These are phyloP conservation scores for Sphagnum tenellum DNA, from an alignment of 225 moss, liverwort and hornwort species.

Conservation along the genomic window DNA sequence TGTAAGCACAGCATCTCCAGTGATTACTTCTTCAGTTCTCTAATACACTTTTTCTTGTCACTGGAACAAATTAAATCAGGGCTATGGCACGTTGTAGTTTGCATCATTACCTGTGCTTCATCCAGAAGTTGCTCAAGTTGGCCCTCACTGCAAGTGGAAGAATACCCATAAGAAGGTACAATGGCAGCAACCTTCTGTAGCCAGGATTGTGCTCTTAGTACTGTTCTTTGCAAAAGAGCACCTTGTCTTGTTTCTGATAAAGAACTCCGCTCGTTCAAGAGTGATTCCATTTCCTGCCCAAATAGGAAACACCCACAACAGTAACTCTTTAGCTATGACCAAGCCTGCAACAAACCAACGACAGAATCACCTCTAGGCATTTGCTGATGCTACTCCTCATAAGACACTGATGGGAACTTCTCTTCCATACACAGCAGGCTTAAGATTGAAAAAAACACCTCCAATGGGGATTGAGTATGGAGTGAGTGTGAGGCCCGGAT, in stretches of 20 bases:
- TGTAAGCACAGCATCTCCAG: too few relatives aligned
- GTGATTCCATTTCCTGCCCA: conserved; percentile 18
- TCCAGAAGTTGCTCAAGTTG: conserved; percentile 61
- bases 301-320: background rate
- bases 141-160: conserved; percentile 52
- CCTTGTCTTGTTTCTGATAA: conserved; percentile 14
- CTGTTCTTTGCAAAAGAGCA: conserved; percentile 24
- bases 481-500: conserved; percentile 31
- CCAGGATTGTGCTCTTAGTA: conserved; percentile 47
- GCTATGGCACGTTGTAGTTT: background rate
- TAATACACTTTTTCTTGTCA: too few relatives aligned
- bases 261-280: conserved; percentile 24
- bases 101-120: conserved; percentile 53
- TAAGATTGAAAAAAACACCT: conserved; percentile 28
- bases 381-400: too few relatives aligned
- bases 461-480: conserved; percentile 34
- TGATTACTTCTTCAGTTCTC: too few relatives aligned
- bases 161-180: conserved; percentile 61
- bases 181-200: conserved; percentile 41
- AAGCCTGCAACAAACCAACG: too few relatives aligned
- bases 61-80: too few relatives aligned
- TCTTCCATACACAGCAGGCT: too few relatives aligned
- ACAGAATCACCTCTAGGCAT: too few relatives aligned
- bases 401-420: too few relatives aligned
- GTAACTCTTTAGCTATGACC: too few relatives aligned